These are phyloP conservation scores for Candida labiduridarum DNA, from an alignment of 1,139 yeast species.

Conservation along the genomic window DNA sequence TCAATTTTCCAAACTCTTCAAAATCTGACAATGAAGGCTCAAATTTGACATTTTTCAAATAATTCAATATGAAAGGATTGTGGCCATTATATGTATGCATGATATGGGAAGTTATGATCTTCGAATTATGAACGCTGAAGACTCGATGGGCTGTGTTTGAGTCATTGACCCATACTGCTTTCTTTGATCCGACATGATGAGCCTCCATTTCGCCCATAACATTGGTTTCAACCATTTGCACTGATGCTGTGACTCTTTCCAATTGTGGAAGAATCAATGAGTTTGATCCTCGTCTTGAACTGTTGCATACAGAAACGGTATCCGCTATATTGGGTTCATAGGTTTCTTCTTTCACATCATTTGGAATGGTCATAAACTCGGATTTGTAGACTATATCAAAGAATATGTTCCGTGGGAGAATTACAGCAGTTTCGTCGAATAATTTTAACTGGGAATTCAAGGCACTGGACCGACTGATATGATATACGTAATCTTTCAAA, in stretches of 20 bases:
- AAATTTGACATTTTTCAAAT: slow-evolving; percentile 53
- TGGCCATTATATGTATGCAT: slow-evolving; percentile 66
- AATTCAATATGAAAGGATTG: slow-evolving; percentile 63
- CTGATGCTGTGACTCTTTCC: slow-evolving; percentile 47
- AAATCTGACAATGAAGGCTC: slow-evolving; percentile 63
- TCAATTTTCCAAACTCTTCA: slow-evolving; percentile 62
- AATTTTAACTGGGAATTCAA: background rate
- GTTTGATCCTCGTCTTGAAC: slow-evolving; percentile 18
- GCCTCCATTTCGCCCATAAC: slow-evolving; percentile 62
- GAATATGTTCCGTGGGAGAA: slow-evolving; percentile 63
- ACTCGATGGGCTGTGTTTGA: slow-evolving; percentile 28
- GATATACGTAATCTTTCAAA: slow-evolving; percentile 66
- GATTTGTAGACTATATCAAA: slow-evolving; percentile 59
- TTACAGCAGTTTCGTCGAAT: background rate
- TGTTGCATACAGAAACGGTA: slow-evolving; percentile 21
- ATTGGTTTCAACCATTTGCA: slow-evolving; percentile 59
- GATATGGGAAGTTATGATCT: slow-evolving; percentile 40
- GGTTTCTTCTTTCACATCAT: slow-evolving; percentile 10
- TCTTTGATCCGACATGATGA: slow-evolving; percentile 21
- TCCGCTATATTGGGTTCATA: slow-evolving; percentile 13
- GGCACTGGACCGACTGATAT: slow-evolving; percentile 45
- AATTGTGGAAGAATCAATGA: slow-evolving; percentile 38
- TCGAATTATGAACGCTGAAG: slow-evolving; percentile 35
- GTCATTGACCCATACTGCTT: slow-evolving; percentile 10
- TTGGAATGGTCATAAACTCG: slow-evolving; percentile 32